phyloP scores from a whole-genome alignment of 83 land plant species.

The Larix sibirica region DNA sequence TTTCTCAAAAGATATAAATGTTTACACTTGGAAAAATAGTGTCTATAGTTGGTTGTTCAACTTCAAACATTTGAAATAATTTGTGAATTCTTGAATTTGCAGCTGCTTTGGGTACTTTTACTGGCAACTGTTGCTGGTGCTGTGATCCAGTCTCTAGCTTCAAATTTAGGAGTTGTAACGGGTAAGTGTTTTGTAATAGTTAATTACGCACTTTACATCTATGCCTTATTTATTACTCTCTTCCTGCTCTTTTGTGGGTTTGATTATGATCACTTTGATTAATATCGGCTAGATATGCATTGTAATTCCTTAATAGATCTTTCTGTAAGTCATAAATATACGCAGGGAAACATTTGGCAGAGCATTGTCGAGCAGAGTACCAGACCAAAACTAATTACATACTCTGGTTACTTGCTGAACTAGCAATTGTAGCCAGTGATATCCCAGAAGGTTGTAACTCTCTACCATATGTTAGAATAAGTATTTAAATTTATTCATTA shows the following conservation, averaged over 20 bases:
- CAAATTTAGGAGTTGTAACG: slow-evolving; percentile 39
- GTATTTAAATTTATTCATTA: too few species aligned
- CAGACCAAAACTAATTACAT: slow-evolving; percentile 15
- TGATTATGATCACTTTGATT: too few species aligned
- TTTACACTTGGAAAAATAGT: too few species aligned
- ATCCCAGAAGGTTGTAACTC: slow-evolving; percentile 32
- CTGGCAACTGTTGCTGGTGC: slow-evolving; percentile 32
- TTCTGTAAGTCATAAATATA: neutral
- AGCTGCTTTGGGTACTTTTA: slow-evolving; percentile 41
- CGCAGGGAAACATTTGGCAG: slow-evolving; percentile 34
- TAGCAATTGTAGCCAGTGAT: slow-evolving; percentile 39
- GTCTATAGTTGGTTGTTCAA: too few species aligned
- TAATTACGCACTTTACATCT: too few species aligned
- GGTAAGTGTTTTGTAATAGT: slow-evolving; percentile 6
- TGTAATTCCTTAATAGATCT: too few species aligned
- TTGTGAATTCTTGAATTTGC: slow-evolving; percentile 3
- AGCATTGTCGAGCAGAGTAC: slow-evolving; percentile 41
- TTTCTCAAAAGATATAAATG: too few species aligned
- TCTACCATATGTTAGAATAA: too few species aligned
- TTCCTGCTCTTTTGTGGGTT: too few species aligned
- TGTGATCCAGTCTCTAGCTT: slow-evolving; percentile 29
- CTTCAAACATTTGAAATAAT: too few species aligned
- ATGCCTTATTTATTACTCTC: too few species aligned
- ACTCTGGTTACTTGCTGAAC: slow-evolving; percentile 40
- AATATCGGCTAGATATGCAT: too few species aligned